These are phyloP conservation scores for Lasiosphaeris hirsuta DNA, from an alignment of 495 filamentous ascomycete genomes.

Conservation along the genomic window DNA sequence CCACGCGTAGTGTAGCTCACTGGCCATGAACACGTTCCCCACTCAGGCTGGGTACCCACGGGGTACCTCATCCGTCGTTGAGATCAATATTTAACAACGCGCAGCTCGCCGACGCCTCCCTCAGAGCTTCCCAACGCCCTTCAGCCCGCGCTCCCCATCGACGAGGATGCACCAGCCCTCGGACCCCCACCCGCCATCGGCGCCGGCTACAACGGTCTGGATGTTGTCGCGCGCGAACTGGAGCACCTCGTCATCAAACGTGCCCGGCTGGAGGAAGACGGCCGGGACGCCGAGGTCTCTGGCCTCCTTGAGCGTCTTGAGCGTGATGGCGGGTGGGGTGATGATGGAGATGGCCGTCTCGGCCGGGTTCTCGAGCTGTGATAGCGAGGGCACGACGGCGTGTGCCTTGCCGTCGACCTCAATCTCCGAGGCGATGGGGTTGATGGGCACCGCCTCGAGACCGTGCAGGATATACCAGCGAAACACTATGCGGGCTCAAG, in stretches of 20 bases:
- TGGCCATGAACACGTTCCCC: too few relatives aligned
- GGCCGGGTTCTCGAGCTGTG: conserved; percentile 57
- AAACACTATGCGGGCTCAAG: conserved; percentile 59
- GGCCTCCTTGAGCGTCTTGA: conserved; percentile 70
- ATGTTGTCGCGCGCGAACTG: conserved; percentile 63
- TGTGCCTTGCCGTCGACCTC: conserved; percentile 47
- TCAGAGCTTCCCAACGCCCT: conserved; percentile 49
- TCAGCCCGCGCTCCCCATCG: conserved; percentile 73
- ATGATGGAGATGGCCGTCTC: conserved; percentile 81
- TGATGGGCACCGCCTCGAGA: conserved; percentile 77
- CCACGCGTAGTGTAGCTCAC: too few relatives aligned
- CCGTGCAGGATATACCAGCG: conserved; percentile 79
- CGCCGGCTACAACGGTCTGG: conserved; percentile 63
- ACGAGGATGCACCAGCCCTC: conserved; percentile 94
- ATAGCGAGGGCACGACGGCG: conserved; percentile 62
- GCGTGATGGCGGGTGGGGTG: conserved; percentile 76
- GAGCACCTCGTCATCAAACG: conserved; percentile 70
- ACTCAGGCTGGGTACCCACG: too few relatives aligned
- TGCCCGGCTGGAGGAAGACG: conserved; percentile 92
- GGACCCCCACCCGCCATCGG: conserved; percentile 57
- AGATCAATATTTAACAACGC: too few relatives aligned
- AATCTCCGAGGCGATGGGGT: conserved; percentile 65
- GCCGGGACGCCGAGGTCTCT: conserved; percentile 71
- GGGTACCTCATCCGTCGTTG: too few relatives aligned
- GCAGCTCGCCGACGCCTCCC: background rate